phyloP scores from a whole-genome alignment of 2,329 filamentous ascomycete species.

The Drechmeria coniospora region DNA sequence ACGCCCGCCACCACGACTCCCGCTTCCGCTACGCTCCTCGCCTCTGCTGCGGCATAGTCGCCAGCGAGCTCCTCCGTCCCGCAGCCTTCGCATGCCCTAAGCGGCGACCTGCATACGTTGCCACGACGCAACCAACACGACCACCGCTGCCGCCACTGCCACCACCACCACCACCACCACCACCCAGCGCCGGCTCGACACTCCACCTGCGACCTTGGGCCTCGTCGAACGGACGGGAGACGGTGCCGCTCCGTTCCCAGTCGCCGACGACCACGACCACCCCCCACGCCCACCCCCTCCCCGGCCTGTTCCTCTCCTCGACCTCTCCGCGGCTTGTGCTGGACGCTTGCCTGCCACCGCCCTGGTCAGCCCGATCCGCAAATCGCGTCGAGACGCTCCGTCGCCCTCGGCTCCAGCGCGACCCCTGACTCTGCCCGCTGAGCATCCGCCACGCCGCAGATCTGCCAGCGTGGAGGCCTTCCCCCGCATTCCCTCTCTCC shows the following conservation, averaged over 20 bases:
- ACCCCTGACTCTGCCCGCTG: constrained; percentile 2
- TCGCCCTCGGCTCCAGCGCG: constrained; percentile 2
- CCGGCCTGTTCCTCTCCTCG: background rate
- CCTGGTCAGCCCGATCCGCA: background rate
- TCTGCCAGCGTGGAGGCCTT: constrained; percentile 5
- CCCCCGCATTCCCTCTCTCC: constrained; percentile 7
- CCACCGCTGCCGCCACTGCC: constrained; percentile 1
- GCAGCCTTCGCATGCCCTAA: constrained; percentile 11
- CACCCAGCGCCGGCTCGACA: background rate
- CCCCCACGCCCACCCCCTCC: background rate
- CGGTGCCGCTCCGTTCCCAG: no score
- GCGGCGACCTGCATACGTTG: constrained; percentile 18
- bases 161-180: constrained; percentile 1
- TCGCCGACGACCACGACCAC: no score
- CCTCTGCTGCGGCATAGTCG: constrained; percentile 1
- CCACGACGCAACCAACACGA: constrained; percentile 4
- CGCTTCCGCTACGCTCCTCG: background rate
- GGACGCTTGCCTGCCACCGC: constrained; percentile 2
- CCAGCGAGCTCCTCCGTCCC: constrained; percentile 1
- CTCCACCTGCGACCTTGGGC: background rate
- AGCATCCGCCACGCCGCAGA: constrained; percentile 1
- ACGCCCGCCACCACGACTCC: background rate
- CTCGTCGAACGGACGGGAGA: no score
- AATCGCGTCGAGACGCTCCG: constrained; percentile 2
- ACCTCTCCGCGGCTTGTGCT: background rate